Evolutionary conservation across 306 rosid species (phyloP).

Genomic region (Albizia julibrissin): DNA sequence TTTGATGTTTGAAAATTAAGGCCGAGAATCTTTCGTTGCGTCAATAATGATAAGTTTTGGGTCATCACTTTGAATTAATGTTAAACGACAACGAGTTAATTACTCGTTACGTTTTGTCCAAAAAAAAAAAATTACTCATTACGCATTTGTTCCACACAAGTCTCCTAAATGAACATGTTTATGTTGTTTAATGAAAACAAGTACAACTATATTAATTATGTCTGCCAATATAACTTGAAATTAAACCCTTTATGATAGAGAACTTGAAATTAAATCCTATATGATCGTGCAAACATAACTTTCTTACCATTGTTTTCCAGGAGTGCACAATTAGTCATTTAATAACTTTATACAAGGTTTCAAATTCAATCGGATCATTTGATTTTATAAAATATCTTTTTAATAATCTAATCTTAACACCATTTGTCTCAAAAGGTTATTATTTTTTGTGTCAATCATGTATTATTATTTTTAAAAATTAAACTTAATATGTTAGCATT

Average conservation of each 20-base stretch:
- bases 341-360: too few relatives aligned
- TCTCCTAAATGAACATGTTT: background rate
- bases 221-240: slow-evolving; percentile 30
- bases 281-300: background rate
- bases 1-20: background rate
- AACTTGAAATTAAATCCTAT: slow-evolving; percentile 18
- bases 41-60: slow-evolving; percentile 1
- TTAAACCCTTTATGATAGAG: background rate
- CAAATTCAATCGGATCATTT: too few relatives aligned
- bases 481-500: too few relatives aligned
- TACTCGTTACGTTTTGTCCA: background rate
- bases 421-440: too few relatives aligned
- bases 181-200: background rate
- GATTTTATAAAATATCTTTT: background rate
- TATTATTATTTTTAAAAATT: too few relatives aligned
- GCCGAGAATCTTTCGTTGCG: slow-evolving; percentile 4
- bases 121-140: background rate
- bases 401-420: too few relatives aligned
- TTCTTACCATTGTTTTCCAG: background rate
- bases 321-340: too few relatives aligned
- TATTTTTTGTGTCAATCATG: too few relatives aligned
- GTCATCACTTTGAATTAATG: background rate
- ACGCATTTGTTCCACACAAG: background rate
- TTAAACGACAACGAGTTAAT: background rate
- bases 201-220: slow-evolving; percentile 1